Evolutionary conservation across 805 yeast genomes (phyloP).

Genomic region (Saccharomycopsis olivae): DNA sequence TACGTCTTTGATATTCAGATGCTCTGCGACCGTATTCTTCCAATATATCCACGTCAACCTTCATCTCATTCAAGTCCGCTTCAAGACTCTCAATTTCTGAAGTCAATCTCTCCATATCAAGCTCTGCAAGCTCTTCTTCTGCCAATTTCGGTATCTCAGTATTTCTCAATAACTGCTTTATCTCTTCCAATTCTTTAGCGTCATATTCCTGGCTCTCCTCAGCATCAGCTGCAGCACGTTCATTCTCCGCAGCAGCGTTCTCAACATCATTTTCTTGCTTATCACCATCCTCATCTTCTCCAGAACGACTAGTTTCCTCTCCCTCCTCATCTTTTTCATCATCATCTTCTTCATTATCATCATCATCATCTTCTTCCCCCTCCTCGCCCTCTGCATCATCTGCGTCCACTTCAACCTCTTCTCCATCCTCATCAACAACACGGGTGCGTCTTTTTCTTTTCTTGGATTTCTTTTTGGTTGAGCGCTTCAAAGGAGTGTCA

Average conservation of each 20-base stretch:
- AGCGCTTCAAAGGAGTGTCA: conserved; percentile 11
- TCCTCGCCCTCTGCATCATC: conserved; percentile 7
- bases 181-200: conserved; percentile 20
- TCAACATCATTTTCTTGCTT: conserved; percentile 7
- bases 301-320: conserved; percentile 11
- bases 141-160: conserved; percentile 31
- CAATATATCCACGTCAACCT: conserved; percentile 63
- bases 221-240: conserved; percentile 4
- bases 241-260: conserved; percentile 1
- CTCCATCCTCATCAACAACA: conserved; percentile 3
- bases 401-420: conserved; percentile 8
- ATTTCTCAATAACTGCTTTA: conserved; percentile 19
- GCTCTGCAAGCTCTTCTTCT: conserved; percentile 38
- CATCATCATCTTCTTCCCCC: conserved; percentile 22
- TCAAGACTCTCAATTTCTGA: conserved; percentile 46
- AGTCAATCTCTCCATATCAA: conserved; percentile 40
- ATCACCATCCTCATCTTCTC: conserved; percentile 1
- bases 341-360: conserved; percentile 8
- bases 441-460: conserved; percentile 10
- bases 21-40: conserved; percentile 65
- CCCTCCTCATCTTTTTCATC: conserved; percentile 18
- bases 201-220: conserved; percentile 21
- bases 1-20: conserved; percentile 52
- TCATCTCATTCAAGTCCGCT: conserved; percentile 41
- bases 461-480: not conserved